Conservation (phyloP, 2,329 filamentous ascomycete species). For the Colletotrichum sp. region DNA sequence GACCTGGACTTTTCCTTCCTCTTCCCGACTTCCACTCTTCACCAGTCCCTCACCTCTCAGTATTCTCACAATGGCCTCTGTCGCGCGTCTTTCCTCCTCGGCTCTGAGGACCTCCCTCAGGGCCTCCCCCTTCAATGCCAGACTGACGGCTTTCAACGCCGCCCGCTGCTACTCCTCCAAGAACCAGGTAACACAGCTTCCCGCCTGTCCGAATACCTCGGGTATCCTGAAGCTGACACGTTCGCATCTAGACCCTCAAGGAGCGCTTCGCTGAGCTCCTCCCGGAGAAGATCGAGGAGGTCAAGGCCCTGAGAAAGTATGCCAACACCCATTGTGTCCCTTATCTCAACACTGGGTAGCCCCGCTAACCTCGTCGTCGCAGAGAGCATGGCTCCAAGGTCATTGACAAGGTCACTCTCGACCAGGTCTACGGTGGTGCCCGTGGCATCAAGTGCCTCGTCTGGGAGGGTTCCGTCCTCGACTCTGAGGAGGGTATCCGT, state of each 20-base stretch:
- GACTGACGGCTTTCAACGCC: slow-evolving; percentile 78
- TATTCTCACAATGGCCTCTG: slow-evolving; percentile 74
- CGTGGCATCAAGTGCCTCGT: slow-evolving; percentile 98
- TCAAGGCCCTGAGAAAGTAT: slow-evolving; percentile 98
- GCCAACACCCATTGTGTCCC: slow-evolving; percentile 35
- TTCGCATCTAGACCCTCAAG: slow-evolving; percentile 78
- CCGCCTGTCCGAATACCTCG: slow-evolving; percentile 16
- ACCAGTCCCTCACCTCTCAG: slow-evolving; percentile 26
- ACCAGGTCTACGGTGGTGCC: slow-evolving; percentile 99
- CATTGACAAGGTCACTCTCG: slow-evolving; percentile 95
- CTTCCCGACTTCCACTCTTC: slow-evolving; percentile 31
- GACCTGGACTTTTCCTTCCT: slow-evolving; percentile 29
- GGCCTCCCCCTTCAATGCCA: slow-evolving; percentile 70
- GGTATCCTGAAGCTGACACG: slow-evolving; percentile 26
- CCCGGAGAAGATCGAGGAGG: slow-evolving; percentile 96
- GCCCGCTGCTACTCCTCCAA: slow-evolving; percentile 93
- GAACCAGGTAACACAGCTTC: slow-evolving; percentile 69
- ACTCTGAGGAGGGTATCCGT: slow-evolving; percentile 98
- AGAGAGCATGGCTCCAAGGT: slow-evolving; percentile 96
- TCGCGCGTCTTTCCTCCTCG: slow-evolving; percentile 81
- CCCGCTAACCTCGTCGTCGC: slow-evolving; percentile 25
- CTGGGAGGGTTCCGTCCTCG: slow-evolving; percentile 98
- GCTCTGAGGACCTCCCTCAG: slow-evolving; percentile 80
- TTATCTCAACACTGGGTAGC: slow-evolving; percentile 3
- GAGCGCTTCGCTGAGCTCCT: slow-evolving; percentile 97